Evolutionary conservation across 2,329 filamentous ascomycete species (phyloP).

Genomic region (Metarhizium anisopliae): DNA sequence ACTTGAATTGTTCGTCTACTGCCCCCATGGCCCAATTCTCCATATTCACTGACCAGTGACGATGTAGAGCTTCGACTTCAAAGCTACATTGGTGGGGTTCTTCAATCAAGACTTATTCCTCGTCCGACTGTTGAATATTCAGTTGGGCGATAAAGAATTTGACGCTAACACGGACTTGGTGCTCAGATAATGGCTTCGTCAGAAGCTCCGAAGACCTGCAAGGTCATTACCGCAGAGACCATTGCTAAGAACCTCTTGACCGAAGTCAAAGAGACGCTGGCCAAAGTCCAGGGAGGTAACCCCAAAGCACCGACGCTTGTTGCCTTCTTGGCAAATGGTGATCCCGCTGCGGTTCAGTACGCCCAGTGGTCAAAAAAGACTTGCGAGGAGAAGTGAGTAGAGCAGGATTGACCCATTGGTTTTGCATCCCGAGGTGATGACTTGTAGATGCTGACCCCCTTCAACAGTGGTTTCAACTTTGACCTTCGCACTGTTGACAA

Average conservation of each 20-base stretch:
- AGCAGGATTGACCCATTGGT: background rate
- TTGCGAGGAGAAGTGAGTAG: slow-evolving; percentile 81
- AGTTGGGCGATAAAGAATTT: background rate
- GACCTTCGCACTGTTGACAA: slow-evolving; percentile 76
- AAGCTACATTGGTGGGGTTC: background rate
- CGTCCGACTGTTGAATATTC: background rate
- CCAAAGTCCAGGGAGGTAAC: slow-evolving; percentile 53
- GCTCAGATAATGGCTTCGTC: slow-evolving; percentile 17
- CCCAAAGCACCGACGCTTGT: slow-evolving; percentile 63
- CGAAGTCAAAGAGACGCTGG: slow-evolving; percentile 70
- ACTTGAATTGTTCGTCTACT: background rate
- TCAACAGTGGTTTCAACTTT: slow-evolving; percentile 73
- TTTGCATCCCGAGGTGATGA: background rate
- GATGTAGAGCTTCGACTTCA: background rate
- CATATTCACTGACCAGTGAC: slow-evolving; percentile 2
- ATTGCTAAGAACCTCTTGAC: slow-evolving; percentile 74
- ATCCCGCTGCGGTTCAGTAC: slow-evolving; percentile 86
- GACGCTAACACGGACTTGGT: background rate
- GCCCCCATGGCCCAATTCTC: background rate
- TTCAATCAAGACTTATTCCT: background rate
- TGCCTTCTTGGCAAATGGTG: slow-evolving; percentile 85
- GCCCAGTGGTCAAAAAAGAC: slow-evolving; percentile 97
- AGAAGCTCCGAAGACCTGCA: slow-evolving; percentile 63
- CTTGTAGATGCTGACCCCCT: slow-evolving; percentile 6
- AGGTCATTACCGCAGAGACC: slow-evolving; percentile 81